Base-by-base conservation (phyloP, 2,329 filamentous ascomycete genomes). In the Pseudogymnoascus sp. region DNA sequence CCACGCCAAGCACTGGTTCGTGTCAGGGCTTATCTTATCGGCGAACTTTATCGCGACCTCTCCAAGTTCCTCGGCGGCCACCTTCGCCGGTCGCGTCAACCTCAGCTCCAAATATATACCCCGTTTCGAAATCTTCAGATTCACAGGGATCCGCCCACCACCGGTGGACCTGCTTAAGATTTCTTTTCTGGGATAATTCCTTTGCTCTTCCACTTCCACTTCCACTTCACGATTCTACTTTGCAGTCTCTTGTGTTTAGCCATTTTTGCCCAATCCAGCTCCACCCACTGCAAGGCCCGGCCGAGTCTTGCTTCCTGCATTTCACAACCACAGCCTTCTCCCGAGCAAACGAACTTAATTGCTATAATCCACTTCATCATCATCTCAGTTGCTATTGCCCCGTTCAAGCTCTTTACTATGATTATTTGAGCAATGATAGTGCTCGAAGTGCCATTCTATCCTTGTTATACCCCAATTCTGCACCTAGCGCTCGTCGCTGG, bases 31-130 rank as follows among this genome's bases (percentile, higher is more conserved):
- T 55, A 55, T 55, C 49, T 55, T 55, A 55, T 55, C 49, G 5
- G 49, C 33, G 49, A 55, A 55, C 49, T 55, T 55, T 55, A 55
- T 55, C 49, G 28, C 28, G 49, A 35, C 49, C 5, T 23, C 23
- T 9, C 49, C 28, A 55, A 55, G 35, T 55, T 55, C 49, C 49
- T 55, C 28, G 11, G 49, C 28, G 49, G n/a, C 11, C n/a, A 33
- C 21, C 49, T 55, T 55, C 49, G 49, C 16, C 35, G 49, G 49
- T 55, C 49, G 49, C 49, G 49, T 55, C 49, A 11, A 35, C 49
- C 49, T 33, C 45, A 12, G 5, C n/a, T 31, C 25, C 45, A 16
- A 45, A 31, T 55, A 55, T 52, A 52, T 55, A 35, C 21, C 49
- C 49, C 28, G 18, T 55, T 33, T 55, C 18, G 43, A 49, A 49